Conservation (phyloP, 2,329 filamentous ascomycete species). For the Colletotrichum zoysiae region DNA sequence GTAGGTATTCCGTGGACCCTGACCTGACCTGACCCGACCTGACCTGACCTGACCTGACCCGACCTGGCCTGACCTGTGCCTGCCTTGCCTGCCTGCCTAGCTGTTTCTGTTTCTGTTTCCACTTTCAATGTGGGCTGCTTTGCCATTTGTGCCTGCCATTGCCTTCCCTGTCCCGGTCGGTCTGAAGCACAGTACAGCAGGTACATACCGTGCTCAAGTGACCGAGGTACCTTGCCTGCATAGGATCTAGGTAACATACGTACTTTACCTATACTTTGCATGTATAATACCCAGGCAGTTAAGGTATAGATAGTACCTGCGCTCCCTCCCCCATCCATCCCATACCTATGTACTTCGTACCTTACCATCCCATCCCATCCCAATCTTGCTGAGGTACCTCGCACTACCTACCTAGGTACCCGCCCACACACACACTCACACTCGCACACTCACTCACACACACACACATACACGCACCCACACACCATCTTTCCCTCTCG, state of each 20-base stretch:
- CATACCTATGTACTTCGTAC: too few species aligned
- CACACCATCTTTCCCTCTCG: constrained; percentile 13
- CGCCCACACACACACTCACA: constrained; percentile 29
- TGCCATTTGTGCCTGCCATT: constrained; percentile 6
- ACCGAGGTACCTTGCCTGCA: neutral
- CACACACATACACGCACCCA: constrained; percentile 16
- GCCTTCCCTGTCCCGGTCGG: constrained; percentile 8
- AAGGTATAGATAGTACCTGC: too few species aligned
- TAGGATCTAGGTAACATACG: constrained; percentile 17
- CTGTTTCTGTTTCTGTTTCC: constrained; percentile 18
- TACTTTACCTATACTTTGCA: too few species aligned
- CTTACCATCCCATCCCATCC: neutral
- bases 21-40: too few species aligned
- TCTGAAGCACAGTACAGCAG: neutral
- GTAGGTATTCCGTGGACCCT: neutral
- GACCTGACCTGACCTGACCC: constrained; percentile 1
- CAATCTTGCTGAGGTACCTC: constrained; percentile 19
- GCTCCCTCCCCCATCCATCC: neutral
- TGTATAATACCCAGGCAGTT: too few species aligned
- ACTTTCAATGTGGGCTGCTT: neutral
- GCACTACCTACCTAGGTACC: constrained; percentile 38
- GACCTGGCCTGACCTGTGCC: neutral
- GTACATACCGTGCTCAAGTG: neutral
- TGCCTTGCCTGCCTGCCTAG: constrained; percentile 15
- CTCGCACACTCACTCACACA: constrained; percentile 19